phyloP scores from a whole-genome alignment of 2,329 filamentous ascomycete genomes.

The Hypoxylon sp. region DNA sequence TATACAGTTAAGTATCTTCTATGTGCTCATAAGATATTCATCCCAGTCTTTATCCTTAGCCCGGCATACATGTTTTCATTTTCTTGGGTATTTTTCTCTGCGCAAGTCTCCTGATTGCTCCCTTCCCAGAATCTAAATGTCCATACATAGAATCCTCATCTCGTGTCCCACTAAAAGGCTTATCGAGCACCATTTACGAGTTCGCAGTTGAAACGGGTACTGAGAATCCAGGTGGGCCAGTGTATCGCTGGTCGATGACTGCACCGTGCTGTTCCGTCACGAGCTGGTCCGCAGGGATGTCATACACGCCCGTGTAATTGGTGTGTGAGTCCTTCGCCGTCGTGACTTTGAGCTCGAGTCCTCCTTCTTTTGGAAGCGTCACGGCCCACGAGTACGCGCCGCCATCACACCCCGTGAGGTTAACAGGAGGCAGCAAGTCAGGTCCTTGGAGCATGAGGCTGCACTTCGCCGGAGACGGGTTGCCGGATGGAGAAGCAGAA shows the following conservation, averaged over 20 bases:
- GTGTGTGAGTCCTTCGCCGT: constrained; percentile 33
- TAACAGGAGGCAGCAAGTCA: constrained; percentile 42
- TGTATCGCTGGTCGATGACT: constrained; percentile 38
- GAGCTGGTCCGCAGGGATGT: constrained; percentile 38
- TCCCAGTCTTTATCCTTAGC: neutral
- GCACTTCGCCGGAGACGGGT: constrained; percentile 37
- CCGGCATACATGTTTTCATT: neutral
- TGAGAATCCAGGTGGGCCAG: constrained; percentile 32
- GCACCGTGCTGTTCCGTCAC: constrained; percentile 40
- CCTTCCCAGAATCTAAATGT: neutral
- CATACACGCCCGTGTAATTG: constrained; percentile 44
- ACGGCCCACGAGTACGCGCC: constrained; percentile 40
- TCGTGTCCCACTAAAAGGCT: neutral
- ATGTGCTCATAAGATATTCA: constrained; percentile 5
- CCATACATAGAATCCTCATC: neutral
- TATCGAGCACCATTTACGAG: neutral
- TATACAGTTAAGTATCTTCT: constrained; percentile 5
- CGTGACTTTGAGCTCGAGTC: constrained; percentile 41
- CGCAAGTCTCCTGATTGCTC: neutral
- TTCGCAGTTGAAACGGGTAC: constrained; percentile 19
- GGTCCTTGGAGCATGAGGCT: constrained; percentile 43
- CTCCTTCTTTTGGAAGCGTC: constrained; percentile 11
- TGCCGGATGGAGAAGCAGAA: constrained; percentile 28
- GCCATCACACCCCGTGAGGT: constrained; percentile 37
- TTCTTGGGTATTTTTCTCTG: constrained; percentile 10